Conservation (phyloP, 192 early-diverging fungal genomes). For the Chytriomyces hyalinus region DNA sequence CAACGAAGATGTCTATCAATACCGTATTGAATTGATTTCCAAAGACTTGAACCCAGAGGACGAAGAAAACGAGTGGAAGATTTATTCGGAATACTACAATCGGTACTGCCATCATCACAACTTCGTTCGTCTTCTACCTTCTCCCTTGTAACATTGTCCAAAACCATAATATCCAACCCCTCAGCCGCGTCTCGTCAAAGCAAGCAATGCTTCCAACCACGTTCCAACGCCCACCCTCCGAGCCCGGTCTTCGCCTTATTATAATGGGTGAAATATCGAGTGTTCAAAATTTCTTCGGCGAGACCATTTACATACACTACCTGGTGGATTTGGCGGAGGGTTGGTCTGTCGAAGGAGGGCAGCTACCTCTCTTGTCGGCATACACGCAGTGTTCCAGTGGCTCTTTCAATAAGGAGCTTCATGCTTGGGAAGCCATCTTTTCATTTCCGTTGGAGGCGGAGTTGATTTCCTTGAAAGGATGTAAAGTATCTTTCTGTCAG, state of each 20-base stretch:
- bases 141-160: not conserved
- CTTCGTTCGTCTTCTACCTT: no score
- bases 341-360: constrained; percentile 30
- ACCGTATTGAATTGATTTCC: constrained; percentile 36
- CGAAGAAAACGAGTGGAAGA: constrained; percentile 39
- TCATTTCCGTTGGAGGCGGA: constrained; percentile 23
- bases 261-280: constrained; percentile 32
- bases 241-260: constrained; percentile 16
- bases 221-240: constrained; percentile 26
- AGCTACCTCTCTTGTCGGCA: constrained; percentile 14
- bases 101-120: constrained; percentile 21
- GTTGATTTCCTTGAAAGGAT: constrained; percentile 23
- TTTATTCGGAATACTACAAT: constrained; percentile 41
- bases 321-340: constrained; percentile 35
- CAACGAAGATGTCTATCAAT: constrained; percentile 43
- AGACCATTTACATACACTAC: constrained; percentile 32
- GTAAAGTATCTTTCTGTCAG: constrained; percentile 15
- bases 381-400: constrained; percentile 25
- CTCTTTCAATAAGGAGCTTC: not conserved
- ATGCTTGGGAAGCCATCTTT: constrained; percentile 19
- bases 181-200: not conserved
- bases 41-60: constrained; percentile 28
- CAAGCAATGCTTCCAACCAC: constrained; percentile 22
- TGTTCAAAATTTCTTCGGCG: constrained; percentile 21
- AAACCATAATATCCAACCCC: not conserved